Conservation (phyloP, 2,329 filamentous ascomycete species). For the Cephalotrichum gorgonifer region DNA sequence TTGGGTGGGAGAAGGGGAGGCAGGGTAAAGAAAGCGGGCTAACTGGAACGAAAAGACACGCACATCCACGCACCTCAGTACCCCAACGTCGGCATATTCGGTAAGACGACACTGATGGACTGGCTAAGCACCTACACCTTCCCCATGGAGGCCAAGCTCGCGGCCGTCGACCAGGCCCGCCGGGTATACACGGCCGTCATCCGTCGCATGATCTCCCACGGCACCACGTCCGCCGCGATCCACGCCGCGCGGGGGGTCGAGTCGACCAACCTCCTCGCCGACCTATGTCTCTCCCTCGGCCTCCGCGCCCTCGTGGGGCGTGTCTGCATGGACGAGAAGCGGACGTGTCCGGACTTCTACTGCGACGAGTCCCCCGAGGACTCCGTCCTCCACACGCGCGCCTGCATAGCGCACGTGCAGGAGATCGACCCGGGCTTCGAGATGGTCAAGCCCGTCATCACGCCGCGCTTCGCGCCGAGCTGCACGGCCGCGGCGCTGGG, state of each 20-base stretch:
- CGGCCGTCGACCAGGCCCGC: slow-evolving; percentile 49
- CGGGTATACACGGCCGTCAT: slow-evolving; percentile 71
- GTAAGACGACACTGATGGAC: slow-evolving; percentile 81
- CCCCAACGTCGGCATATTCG: slow-evolving; percentile 88
- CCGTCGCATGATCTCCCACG: slow-evolving; percentile 70
- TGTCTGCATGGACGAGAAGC: slow-evolving; percentile 79
- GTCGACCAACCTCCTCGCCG: slow-evolving; percentile 83
- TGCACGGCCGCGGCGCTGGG: slow-evolving; percentile 51
- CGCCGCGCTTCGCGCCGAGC: slow-evolving; percentile 56
- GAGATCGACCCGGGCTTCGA: slow-evolving; percentile 52
- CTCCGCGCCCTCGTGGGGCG: slow-evolving; percentile 87
- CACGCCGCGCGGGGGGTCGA: slow-evolving; percentile 82
- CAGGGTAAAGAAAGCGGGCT: too few relatives aligned
- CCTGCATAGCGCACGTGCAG: slow-evolving; percentile 56
- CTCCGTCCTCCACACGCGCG: slow-evolving; percentile 44
- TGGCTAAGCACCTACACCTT: slow-evolving; percentile 96
- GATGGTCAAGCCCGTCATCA: slow-evolving; percentile 71
- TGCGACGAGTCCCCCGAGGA: slow-evolving; percentile 56
- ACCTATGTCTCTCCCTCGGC: slow-evolving; percentile 67
- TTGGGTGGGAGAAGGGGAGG: too few relatives aligned
- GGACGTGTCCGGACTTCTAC: slow-evolving; percentile 65
- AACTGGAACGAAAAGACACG: slow-evolving; percentile 53
- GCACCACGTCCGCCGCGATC: slow-evolving; percentile 91
- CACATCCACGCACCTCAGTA: slow-evolving; percentile 95
- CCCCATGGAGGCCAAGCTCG: slow-evolving; percentile 73